Base-by-base conservation (phyloP, 2,329 filamentous ascomycete species). In the Aspergillus melleus region DNA sequence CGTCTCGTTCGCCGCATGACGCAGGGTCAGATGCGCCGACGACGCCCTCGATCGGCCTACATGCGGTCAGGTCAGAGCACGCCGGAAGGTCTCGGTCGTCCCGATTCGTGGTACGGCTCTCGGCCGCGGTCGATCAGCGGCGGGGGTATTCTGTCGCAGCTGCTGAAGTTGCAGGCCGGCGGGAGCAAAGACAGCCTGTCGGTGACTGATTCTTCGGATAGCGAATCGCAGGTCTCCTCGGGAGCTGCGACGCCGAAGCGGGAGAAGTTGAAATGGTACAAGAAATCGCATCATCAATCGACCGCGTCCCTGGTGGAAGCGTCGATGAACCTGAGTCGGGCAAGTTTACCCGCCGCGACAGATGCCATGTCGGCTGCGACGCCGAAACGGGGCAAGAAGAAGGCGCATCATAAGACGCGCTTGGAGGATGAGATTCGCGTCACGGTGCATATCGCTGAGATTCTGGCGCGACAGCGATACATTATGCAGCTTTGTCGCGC, bases 401-500 rank as follows among this genome's bases (percentile, higher is more conserved):
- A 68, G 57, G 49, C 20, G 24, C 32, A 10, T n/a, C 32, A 62
- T 53, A 70, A 68, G 54, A 66, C 66, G 11, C 68, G 67, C 10
- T 58, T 72, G 16, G 72, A 75, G 49, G 79, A 85, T 22, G 80
- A 85, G 62, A 81, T 84, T 60, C 78, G 80, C 55, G 84, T 87
- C 62, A 86, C 83, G 4, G 79, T 84, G 5, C 84, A 87, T 69
- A 83, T 88, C 61, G 84, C 84, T n/a, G 84, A 86, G 61, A 93
- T 90, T 19, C 83, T 96, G 22, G 86, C 88, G 51, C 86, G 92
- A 2, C 92, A 96, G 67, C 86, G 86, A 50, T 96, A 96, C 72
- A 84, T 97, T 16, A 83, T 93, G 61, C 92, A 91, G 75, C 84
- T 97, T 44, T 96, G 92, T 71, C 86, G 88, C 39, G 90, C 91